Conservation (phyloP, 495 filamentous ascomycete genomes). For the Xylona heveae region DNA sequence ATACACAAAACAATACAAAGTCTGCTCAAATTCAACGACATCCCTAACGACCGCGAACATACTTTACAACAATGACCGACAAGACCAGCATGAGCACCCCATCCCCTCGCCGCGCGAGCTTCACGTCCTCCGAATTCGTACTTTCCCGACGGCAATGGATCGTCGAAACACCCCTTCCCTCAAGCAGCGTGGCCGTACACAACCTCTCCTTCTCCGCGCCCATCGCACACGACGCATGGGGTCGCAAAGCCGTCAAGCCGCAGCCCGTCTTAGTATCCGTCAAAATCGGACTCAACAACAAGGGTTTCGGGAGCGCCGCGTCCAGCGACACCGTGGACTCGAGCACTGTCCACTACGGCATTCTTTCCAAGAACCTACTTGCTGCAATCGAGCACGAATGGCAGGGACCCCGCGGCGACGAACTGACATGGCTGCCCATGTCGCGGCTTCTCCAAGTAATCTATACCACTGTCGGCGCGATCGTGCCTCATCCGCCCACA, state of each 20-base stretch:
- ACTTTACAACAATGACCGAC: too few species aligned
- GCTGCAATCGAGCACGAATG: conserved; percentile 12
- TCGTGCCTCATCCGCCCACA: conserved; percentile 1
- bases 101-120: too few species aligned
- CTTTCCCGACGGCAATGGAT: too few species aligned
- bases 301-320: conserved; percentile 25
- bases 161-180: too few species aligned
- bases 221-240: conserved; percentile 33
- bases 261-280: conserved; percentile 34
- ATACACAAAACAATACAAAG: too few species aligned
- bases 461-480: neutral
- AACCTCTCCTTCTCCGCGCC: conserved; percentile 25
- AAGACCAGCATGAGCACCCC: too few species aligned
- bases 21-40: too few species aligned
- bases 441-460: neutral
- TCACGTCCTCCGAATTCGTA: too few species aligned
- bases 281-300: conserved; percentile 19
- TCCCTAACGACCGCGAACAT: too few species aligned
- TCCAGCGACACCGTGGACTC: conserved; percentile 22
- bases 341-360: conserved; percentile 41
- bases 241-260: conserved; percentile 18
- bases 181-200: too few species aligned
- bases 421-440: neutral
- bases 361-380: conserved; percentile 29
- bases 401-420: conserved; percentile 8